Conservation (phyloP, 73 alveolate genomes). For the Tetrahymena thermophila region DNA sequence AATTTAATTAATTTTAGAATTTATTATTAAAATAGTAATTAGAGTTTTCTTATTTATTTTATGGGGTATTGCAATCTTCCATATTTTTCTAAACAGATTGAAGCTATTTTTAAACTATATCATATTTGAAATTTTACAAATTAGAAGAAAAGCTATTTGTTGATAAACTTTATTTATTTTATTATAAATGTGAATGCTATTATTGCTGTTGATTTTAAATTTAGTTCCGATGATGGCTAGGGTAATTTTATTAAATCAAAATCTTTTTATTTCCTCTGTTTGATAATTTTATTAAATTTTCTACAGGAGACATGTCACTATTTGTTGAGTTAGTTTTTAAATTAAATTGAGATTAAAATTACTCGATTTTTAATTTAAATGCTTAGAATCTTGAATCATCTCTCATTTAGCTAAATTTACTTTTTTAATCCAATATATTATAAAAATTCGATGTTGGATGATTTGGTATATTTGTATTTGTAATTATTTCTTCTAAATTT, state of each 20-base stretch:
- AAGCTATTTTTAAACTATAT: neutral
- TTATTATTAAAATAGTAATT: neutral
- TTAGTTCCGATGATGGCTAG: neutral
- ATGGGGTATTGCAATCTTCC: neutral
- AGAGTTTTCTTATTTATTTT: neutral
- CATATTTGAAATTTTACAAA: neutral
- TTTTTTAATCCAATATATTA: neutral
- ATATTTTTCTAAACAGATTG: neutral
- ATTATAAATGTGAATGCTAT: neutral
- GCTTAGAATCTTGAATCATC: neutral
- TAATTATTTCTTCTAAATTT: neutral
- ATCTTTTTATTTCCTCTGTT: neutral
- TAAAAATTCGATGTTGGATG: neutral
- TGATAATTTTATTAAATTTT: neutral
- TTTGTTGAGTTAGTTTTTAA: neutral
- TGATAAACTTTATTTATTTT: neutral
- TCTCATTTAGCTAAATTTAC: neutral
- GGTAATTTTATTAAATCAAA: neutral
- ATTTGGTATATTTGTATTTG: neutral
- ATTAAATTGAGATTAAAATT: neutral
- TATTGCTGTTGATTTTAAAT: neutral
- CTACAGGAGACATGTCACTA: neutral
- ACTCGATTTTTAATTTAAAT: neutral
- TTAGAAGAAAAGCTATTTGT: neutral
- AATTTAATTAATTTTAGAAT: neutral